A percentile compares a stretch with the other conserved stretches of the same genome.
Conservation (phyloP, 2,329 filamentous ascomycete genomes). For the Ascochyta fabae region DNA sequence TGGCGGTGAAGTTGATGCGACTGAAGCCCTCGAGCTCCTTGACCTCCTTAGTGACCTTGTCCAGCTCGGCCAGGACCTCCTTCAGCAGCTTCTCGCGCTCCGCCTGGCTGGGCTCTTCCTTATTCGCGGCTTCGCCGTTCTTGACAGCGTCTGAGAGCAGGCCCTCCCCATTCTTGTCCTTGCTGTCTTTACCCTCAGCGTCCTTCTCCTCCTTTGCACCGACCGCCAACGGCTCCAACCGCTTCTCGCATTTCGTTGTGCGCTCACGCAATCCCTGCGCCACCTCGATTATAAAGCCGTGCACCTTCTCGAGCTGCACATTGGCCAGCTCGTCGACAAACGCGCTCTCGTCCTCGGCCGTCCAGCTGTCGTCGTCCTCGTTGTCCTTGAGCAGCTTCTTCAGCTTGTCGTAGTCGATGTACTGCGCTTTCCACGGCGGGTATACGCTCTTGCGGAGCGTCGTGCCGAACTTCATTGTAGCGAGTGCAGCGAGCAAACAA, state of each 20-base stretch:
- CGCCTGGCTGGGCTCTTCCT: conserved; percentile 43
- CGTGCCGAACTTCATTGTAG: conserved; percentile 86
- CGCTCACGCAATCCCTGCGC: conserved; percentile 82
- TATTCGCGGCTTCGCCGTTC: conserved; percentile 27
- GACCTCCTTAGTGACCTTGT: conserved; percentile 86
- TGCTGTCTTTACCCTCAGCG: conserved; percentile 3
- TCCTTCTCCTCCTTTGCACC: conserved; percentile 31
- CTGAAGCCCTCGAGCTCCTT: conserved; percentile 95
- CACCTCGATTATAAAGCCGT: conserved; percentile 84
- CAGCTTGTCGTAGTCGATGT: conserved; percentile 94
- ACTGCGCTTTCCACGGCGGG: conserved; percentile 87
- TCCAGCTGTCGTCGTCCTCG: conserved; percentile 73
- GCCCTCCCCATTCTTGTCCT: conserved; percentile 13
- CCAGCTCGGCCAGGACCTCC: conserved; percentile 79
- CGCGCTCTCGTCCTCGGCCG: conserved; percentile 87
- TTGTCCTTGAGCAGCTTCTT: conserved; percentile 84
- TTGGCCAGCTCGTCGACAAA: conserved; percentile 97
- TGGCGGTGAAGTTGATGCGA: conserved; percentile 95
- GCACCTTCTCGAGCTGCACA: conserved; percentile 92
- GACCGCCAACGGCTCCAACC: conserved; percentile 65
- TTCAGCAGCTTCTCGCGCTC: conserved; percentile 64
- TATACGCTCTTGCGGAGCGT: conserved; percentile 83
- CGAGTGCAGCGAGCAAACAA: too few species aligned
- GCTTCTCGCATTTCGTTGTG: conserved; percentile 71
- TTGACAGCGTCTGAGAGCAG: conserved; percentile 17